A percentile compares a stretch with the other conserved stretches of the same genome.
These are phyloP conservation scores for Candida stauntonica DNA, from an alignment of 805 yeast genomes.

Conservation along the genomic window DNA sequence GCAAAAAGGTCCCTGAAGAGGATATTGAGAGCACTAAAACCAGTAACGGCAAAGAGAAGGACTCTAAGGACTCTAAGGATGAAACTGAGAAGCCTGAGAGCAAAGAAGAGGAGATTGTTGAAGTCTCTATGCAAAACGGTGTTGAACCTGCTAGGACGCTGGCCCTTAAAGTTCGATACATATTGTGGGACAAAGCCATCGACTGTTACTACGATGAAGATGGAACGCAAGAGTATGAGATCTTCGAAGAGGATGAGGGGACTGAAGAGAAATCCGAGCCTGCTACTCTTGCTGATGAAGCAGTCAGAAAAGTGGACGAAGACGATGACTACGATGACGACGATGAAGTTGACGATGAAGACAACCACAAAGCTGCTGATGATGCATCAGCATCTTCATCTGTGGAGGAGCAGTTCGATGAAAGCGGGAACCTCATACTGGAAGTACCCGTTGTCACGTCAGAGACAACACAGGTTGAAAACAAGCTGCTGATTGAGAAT, in stretches of 20 bases:
- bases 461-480: constrained; percentile 31
- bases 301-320: constrained; percentile 35
- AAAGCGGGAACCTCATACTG: constrained; percentile 26
- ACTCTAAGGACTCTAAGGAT: constrained; percentile 20
- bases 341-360: constrained; percentile 26
- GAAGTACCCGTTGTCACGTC: constrained; percentile 33
- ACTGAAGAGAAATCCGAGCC: neutral
- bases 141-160: constrained; percentile 46
- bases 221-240: constrained; percentile 16
- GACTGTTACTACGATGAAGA: constrained; percentile 36
- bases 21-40: neutral
- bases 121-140: constrained; percentile 38
- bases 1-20: neutral
- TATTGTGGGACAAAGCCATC: constrained; percentile 69
- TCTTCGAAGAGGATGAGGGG: constrained; percentile 20
- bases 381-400: neutral
- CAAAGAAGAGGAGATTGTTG: constrained; percentile 36
- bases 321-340: constrained; percentile 30
- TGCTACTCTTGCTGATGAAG: neutral
- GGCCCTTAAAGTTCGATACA: constrained; percentile 61
- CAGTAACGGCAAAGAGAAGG: constrained; percentile 2
- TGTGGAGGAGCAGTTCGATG: constrained; percentile 13
- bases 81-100: no score
- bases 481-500: constrained; percentile 44
- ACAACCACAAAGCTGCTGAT: constrained; percentile 14